phyloP scores from a whole-genome alignment of 1,139 yeast genomes.

The Taphrina confusa region DNA sequence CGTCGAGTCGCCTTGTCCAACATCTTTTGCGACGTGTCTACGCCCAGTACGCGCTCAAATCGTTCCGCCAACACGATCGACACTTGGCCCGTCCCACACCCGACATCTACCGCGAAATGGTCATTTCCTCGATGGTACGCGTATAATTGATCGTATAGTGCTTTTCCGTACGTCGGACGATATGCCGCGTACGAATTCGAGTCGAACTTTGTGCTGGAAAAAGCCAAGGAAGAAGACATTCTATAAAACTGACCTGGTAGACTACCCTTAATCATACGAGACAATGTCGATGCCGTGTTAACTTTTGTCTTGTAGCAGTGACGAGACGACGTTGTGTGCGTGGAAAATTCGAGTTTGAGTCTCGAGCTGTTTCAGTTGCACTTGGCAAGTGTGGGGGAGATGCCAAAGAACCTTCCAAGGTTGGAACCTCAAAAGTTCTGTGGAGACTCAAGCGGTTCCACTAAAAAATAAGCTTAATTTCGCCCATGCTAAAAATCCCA shows the following conservation, averaged over 20 bases:
- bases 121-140: slow-evolving; percentile 49
- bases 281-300: no score
- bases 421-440: no score
- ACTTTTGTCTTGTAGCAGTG: no score
- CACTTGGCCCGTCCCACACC: slow-evolving; percentile 85
- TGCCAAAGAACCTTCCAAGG: no score
- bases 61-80: slow-evolving; percentile 55
- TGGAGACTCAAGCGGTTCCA: no score
- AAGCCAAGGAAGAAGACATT: slow-evolving; percentile 46
- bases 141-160: slow-evolving; percentile 54
- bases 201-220: slow-evolving; percentile 60
- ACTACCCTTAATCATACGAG: background rate
- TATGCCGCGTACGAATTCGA: slow-evolving; percentile 60
- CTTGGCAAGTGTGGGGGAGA: no score
- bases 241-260: background rate
- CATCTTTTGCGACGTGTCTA: slow-evolving; percentile 70
- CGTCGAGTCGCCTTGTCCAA: slow-evolving; percentile 53
- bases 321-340: no score
- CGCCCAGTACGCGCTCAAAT: slow-evolving; percentile 58
- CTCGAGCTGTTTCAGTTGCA: no score
- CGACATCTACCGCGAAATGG: slow-evolving; percentile 62
- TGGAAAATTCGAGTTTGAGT: no score
- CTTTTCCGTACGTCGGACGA: slow-evolving; percentile 66
- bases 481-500: no score
- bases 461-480: no score